These are phyloP conservation scores for Dinochytrium kinnereticum DNA, from an alignment of 371 early-diverging fungal species.

Conservation along the genomic window DNA sequence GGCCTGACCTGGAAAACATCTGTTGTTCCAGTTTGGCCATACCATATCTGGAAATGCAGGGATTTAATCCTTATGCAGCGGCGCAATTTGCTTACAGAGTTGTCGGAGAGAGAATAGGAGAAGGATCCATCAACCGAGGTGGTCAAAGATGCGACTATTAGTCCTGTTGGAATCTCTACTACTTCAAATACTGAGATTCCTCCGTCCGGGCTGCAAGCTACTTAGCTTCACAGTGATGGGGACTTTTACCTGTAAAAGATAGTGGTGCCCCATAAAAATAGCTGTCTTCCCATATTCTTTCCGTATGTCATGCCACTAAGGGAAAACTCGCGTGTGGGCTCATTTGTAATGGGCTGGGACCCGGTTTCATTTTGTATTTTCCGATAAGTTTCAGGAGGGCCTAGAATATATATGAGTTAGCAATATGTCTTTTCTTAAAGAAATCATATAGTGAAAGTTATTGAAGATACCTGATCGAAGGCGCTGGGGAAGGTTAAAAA, in stretches of 20 bases:
- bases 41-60: background rate
- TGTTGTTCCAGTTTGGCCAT: constrained; percentile 2
- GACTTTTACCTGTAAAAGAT: background rate
- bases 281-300: background rate
- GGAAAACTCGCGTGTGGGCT: background rate
- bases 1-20: background rate
- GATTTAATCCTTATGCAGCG: too few relatives aligned
- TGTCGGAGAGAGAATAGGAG: constrained; percentile 5
- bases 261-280: constrained; percentile 10
- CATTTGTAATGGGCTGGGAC: background rate
- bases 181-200: background rate
- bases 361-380: background rate
- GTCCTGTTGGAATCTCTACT: background rate
- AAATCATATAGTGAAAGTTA: background rate
- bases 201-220: constrained; percentile 7
- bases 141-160: background rate
- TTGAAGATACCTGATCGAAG: too few relatives aligned
- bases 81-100: background rate
- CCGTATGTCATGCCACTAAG: background rate
- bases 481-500: background rate
- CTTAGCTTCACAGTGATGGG: too few relatives aligned
- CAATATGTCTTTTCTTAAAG: background rate
- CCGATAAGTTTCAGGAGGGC: background rate
- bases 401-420: background rate
- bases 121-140: background rate